Conservation (phyloP, 2,329 filamentous ascomycete genomes). For the Fusarium mexicanum region DNA sequence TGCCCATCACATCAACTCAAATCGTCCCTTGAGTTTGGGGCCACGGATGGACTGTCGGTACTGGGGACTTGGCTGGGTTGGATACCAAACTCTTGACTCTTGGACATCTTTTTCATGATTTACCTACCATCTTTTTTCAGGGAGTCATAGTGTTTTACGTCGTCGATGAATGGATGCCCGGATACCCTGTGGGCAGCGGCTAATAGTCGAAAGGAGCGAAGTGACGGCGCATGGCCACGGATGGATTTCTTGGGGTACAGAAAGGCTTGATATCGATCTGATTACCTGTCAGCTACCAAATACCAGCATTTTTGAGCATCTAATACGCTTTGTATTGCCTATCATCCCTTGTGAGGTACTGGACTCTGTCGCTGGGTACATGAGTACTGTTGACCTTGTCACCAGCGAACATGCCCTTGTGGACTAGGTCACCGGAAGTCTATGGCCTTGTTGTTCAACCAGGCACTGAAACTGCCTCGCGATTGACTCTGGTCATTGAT, state of each 20-base stretch:
- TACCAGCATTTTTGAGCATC: background rate
- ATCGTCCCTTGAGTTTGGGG: slow-evolving; percentile 22
- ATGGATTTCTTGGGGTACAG: slow-evolving; percentile 31
- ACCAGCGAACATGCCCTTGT: background rate
- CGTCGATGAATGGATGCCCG: slow-evolving; percentile 42
- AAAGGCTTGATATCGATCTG: slow-evolving; percentile 21
- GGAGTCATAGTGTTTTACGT: slow-evolving; percentile 35
- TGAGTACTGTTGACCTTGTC: background rate
- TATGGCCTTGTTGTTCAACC: background rate
- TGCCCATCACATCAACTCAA: slow-evolving; percentile 12
- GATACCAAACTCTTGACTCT: slow-evolving; percentile 34
- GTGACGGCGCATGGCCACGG: slow-evolving; percentile 21
- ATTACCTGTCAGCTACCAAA: slow-evolving; percentile 31
- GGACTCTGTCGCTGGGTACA: background rate
- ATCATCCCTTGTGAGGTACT: background rate
- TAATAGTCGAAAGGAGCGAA: slow-evolving; percentile 38
- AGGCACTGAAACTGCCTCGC: background rate
- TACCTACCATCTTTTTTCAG: slow-evolving; percentile 34
- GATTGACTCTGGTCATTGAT: background rate
- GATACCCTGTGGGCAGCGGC: slow-evolving; percentile 44
- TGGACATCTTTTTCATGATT: slow-evolving; percentile 23
- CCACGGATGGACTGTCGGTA: slow-evolving; percentile 26
- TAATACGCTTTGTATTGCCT: background rate
- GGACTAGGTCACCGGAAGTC: background rate
- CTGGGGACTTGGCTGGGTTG: slow-evolving; percentile 24